These are phyloP conservation scores for Cordyceps javanica DNA, from an alignment of 2,329 filamentous ascomycete genomes.

Conservation along the genomic window DNA sequence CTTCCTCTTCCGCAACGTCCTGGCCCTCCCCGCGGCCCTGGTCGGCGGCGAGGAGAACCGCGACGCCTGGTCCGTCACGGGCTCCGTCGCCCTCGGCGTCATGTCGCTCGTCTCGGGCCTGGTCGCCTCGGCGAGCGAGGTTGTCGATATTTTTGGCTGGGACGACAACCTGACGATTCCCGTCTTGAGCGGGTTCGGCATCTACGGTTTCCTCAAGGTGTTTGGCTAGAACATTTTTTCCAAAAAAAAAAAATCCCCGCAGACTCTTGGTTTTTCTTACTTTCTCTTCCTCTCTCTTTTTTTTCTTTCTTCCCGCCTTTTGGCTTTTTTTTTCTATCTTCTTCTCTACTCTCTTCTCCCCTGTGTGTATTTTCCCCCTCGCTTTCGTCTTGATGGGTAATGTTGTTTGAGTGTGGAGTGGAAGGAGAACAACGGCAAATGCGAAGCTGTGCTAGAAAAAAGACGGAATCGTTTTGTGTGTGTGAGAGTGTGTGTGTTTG, in stretches of 20 bases:
- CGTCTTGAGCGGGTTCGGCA: slow-evolving; percentile 76
- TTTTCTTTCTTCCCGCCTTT: not conserved
- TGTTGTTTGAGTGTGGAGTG: not conserved
- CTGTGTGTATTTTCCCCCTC: not conserved
- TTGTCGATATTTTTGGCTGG: slow-evolving; percentile 86
- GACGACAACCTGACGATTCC: slow-evolving; percentile 98
- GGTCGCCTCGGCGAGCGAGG: slow-evolving; percentile 81
- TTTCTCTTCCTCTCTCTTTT: not conserved
- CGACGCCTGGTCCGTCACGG: slow-evolving; percentile 56
- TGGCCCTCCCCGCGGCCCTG: slow-evolving; percentile 61
- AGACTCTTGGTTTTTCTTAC: slow-evolving; percentile 5
- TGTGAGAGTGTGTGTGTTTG: too few species aligned
- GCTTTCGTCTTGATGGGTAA: not conserved
- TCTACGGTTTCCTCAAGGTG: slow-evolving; percentile 86
- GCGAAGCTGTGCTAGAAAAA: too few species aligned
- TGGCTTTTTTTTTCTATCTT: not conserved
- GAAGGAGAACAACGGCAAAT: not conserved
- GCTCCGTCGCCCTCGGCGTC: slow-evolving; percentile 66
- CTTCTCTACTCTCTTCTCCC: too few species aligned
- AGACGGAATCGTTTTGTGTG: not conserved
- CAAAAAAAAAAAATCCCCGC: too few species aligned
- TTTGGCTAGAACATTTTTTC: too few species aligned
- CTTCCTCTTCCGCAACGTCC: slow-evolving; percentile 70
- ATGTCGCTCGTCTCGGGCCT: slow-evolving; percentile 87
- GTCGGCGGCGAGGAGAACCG: slow-evolving; percentile 56